Evolutionary conservation across 2,329 filamentous ascomycete species (phyloP), one percentile per base, ranked within the genome.

Genomic region (Talaromyces sp.): DNA sequence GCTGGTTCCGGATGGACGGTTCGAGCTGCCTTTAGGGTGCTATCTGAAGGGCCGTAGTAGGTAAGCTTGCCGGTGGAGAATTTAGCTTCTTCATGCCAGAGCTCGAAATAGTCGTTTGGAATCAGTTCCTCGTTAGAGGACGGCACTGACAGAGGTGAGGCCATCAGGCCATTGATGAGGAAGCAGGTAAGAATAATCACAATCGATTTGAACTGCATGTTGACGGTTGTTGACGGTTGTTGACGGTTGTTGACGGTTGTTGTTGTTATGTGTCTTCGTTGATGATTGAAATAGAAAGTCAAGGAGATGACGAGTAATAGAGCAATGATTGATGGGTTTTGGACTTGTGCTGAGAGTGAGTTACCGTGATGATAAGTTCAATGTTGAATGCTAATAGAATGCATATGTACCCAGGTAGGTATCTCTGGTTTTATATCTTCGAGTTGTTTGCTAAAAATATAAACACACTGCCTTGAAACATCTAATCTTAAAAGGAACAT

Each of bases 81-180:
- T 53, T 39, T 53, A 15, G 50, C 36, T n/a, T 37, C 21, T 53
- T 53, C 50, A 21, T n/a, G 5, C 36, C 36, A 53, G 22, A 53
- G 50, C 22, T 53, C 31, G n/a, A 41, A n/a, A 41, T 53, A 53
- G 21, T 41, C 21, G 4, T 53, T 53, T 7, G 19, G 6, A 33
- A 39, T 31, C 10, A 41, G 22, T 11, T 28, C 36, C 5, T 22
- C 17, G 15, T 3, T 39, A 52, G 33, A 13, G 31, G 8, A 25
- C 13, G 35, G 50, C 22, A n/a, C 25, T 31, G 35, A 37, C 22
- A 53, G 28, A 7, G 50, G 36, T 25, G 50, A 53, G 17, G 36
- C 50, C n/a, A 53, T 17, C 22, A 40, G 15, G 21, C 21, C 36
- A 31, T 53, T 53, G 36, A 28, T 7, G 21, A 53, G 22, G 35